Evolutionary conservation across 2,329 filamentous ascomycete genomes (phyloP), one percentile per base, ranked within the genome.

Genomic region (Alternaria arborescens): DNA sequence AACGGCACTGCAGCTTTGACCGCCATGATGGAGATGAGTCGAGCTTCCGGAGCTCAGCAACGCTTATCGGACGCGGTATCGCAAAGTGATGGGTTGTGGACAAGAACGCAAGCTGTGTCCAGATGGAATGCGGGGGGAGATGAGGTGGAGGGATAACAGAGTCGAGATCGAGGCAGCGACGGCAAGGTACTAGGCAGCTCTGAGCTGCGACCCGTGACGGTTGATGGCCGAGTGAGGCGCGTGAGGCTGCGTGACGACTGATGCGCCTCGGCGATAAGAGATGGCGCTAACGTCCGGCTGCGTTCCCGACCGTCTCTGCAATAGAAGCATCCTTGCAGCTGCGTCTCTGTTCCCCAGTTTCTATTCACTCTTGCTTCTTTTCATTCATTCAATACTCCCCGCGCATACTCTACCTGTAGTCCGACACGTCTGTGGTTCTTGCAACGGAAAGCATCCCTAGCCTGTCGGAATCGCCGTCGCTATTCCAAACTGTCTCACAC

Each of bases 1-100:
- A 97, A 86, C 38, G 93, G 93, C 61, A 98, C 87, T 56, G 93
- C 77, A 38, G 87, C 87, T 77, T 87, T 88, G 68, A 86, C 84
- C 69, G 90, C 86, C 91, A 97, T 96, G 69, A 61, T 70, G 69
- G 48, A 55, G 59, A 60, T 58, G 60, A 51, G 55, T 56, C 47
- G 57, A 64, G 62, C 64, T 67, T 54, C 46, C 40, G 50, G 64
- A 65, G 63, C 46, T 67, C 51, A 44, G 52, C 43, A 43, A 52
- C 42, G 60, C 40, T 62, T 62, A 64, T 66, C 61, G 58, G 51
- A 53, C 40, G 53, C 50, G 46, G 53, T 34, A 40, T 54, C 30
- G 42, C 40, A 41, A 41, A 41, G 43, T 38, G 18, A 30, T 38
- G 38, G 36, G 16, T 47, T 14, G 44, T 53, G 26, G 22, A 51